Evolutionary conservation across 148 eudicot species (phyloP).

Genomic region (Chenopodium album): DNA sequence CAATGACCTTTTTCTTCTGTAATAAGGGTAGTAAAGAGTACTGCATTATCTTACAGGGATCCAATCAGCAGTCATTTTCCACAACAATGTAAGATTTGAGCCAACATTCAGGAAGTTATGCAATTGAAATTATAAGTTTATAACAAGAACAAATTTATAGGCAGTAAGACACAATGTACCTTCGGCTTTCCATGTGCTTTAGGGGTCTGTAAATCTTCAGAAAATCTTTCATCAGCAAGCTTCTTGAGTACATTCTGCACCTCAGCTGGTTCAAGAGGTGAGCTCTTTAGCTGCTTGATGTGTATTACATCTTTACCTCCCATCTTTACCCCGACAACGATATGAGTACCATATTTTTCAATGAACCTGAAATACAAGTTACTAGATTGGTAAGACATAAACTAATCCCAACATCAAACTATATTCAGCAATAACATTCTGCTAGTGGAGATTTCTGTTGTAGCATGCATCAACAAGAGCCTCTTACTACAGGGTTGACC

Average conservation of each 20-base stretch:
- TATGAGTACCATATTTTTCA: conserved; percentile 87
- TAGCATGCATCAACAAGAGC: neutral
- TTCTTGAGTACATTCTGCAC: conserved; percentile 73
- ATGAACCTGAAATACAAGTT: conserved; percentile 67
- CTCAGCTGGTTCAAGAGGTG: conserved; percentile 60
- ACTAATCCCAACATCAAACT: neutral
- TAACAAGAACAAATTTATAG: neutral
- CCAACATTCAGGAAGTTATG: neutral
- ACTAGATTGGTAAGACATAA: neutral
- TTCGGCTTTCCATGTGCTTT: conserved; percentile 42
- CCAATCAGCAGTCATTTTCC: neutral
- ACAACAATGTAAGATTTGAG: neutral
- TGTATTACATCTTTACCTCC: conserved; percentile 97
- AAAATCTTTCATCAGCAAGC: conserved; percentile 72
- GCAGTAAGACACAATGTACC: conserved; percentile 35
- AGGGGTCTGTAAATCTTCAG: conserved; percentile 42
- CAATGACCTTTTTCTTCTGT: neutral
- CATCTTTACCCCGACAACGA: conserved; percentile 89
- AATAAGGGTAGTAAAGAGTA: neutral
- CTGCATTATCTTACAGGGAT: neutral
- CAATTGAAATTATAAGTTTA: neutral
- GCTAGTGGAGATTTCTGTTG: neutral
- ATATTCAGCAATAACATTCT: neutral
- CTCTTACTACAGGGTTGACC: neutral
- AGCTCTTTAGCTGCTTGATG: conserved; percentile 70